Evolutionary conservation across 2,329 filamentous ascomycete species (phyloP).

Genomic region (Aspergillus aculeatinus): DNA sequence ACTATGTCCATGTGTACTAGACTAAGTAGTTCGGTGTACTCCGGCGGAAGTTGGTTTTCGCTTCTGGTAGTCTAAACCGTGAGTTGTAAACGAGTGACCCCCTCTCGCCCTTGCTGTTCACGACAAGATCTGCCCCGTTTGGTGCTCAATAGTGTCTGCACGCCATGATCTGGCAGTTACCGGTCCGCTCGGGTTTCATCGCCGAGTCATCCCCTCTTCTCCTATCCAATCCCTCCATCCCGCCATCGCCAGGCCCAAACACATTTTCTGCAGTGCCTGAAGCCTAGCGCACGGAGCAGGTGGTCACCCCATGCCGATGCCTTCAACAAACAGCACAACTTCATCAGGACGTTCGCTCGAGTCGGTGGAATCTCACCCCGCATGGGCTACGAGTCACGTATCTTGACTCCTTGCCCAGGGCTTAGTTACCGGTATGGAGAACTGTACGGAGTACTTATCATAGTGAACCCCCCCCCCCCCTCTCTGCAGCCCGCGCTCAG

Average conservation of each 20-base stretch:
- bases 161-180: neutral
- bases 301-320: neutral
- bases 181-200: conserved; percentile 1
- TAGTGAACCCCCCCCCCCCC: neutral
- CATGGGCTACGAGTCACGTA: neutral
- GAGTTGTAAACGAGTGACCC: no score
- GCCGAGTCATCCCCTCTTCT: neutral
- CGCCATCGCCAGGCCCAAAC: neutral
- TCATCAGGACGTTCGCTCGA: neutral
- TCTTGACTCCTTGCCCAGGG: no score
- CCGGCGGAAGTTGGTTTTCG: neutral
- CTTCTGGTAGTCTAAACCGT: no score
- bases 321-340: neutral
- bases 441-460: no score
- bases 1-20: no score
- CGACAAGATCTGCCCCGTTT: conserved; percentile 4
- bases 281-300: neutral
- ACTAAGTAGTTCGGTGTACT: neutral
- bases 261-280: neutral
- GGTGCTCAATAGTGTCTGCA: conserved; percentile 5
- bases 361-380: neutral
- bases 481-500: neutral
- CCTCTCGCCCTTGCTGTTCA: no score
- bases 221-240: neutral
- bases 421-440: no score